These are phyloP conservation scores for Themeda triandra DNA, from an alignment of 176 grass and related monocot species.

Conservation along the genomic window DNA sequence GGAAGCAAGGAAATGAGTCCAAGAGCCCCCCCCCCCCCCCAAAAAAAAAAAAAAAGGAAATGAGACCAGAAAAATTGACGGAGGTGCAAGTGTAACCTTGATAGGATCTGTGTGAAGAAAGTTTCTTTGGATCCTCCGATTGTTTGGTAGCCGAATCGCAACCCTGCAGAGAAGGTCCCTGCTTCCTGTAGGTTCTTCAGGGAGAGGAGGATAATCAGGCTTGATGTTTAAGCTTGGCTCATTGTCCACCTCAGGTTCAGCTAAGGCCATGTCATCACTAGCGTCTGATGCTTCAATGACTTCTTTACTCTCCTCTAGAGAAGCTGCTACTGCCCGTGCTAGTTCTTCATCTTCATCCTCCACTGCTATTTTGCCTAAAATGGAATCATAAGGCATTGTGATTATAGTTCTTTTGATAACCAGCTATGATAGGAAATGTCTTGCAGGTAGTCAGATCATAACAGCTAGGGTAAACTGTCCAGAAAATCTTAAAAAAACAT, in stretches of 20 bases:
- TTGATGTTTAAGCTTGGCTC: slow-evolving; percentile 46
- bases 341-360: slow-evolving; percentile 69
- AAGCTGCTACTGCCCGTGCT: slow-evolving; percentile 55
- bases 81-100: slow-evolving; percentile 54
- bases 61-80: neutral
- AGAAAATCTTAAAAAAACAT: slow-evolving; percentile 3
- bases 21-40: too few species aligned
- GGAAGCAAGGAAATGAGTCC: neutral
- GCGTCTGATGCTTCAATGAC: slow-evolving; percentile 1
- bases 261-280: slow-evolving; percentile 20
- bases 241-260: slow-evolving; percentile 24
- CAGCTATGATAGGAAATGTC: neutral
- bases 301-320: slow-evolving; percentile 52
- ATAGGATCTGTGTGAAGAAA: slow-evolving; percentile 68
- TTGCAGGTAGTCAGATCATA: neutral
- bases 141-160: slow-evolving; percentile 72
- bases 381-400: neutral
- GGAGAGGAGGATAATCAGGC: slow-evolving; percentile 65
- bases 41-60: too few species aligned
- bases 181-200: slow-evolving; percentile 74
- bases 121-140: slow-evolving; percentile 71
- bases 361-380: slow-evolving; percentile 45
- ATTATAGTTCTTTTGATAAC: neutral
- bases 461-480: neutral
- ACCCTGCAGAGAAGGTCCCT: slow-evolving; percentile 73